Base-by-base conservation (phyloP, 208 protist genomes). In the Balamuthia mandrillaris region DNA sequence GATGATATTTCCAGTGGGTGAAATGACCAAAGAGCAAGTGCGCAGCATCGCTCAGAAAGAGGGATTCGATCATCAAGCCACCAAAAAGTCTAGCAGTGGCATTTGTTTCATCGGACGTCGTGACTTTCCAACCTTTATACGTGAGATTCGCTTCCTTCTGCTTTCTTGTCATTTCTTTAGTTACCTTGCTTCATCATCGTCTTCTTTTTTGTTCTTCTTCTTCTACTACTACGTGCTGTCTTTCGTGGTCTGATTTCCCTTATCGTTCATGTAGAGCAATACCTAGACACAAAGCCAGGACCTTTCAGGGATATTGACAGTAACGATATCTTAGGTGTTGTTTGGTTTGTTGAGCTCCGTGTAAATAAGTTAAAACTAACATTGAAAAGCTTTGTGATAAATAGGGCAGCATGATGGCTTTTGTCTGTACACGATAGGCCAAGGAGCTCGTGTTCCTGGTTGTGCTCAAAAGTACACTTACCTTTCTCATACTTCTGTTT, bases 81-180 rank as follows among this genome's bases (percentile, higher is more conserved):
- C 44, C 5, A 90, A 88, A 27, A 84, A 70, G 47, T 86, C 86
- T 39, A 89, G 74, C 52, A 84, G 86, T 56, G 92, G 92, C 37
- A 93, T 95, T 2, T 95, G 92, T 81, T 95, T 95, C 70, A 68
- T 95, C 33, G 92, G 92, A 7, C 93, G 94, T 61, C 58, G 87
- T 54, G 49, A 84, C 12, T 92, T 94, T 74, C 37, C 63, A 5
- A 83, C 83, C 33, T 92, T 92, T 14, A n/a, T n/a, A n/a, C n/a
- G n/a, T n/a, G n/a, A n/a, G n/a, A n/a, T n/a, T n/a, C n/a, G n/a
- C n/a, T n/a, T n/a, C n/a, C n/a, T n/a, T n/a, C n/a, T n/a, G n/a
- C n/a, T n/a, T n/a, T n/a, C n/a, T n/a, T n/a, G 5, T 6, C 45
- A 37, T 21, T 89, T 89, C 29, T 52, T 89, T n/a, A n/a, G 56